A percentile compares a stretch with the other conserved stretches of the same genome.
These are phyloP conservation scores for Berberis thunbergii DNA, from an alignment of 164 flowering plant species.

Conservation along the genomic window DNA sequence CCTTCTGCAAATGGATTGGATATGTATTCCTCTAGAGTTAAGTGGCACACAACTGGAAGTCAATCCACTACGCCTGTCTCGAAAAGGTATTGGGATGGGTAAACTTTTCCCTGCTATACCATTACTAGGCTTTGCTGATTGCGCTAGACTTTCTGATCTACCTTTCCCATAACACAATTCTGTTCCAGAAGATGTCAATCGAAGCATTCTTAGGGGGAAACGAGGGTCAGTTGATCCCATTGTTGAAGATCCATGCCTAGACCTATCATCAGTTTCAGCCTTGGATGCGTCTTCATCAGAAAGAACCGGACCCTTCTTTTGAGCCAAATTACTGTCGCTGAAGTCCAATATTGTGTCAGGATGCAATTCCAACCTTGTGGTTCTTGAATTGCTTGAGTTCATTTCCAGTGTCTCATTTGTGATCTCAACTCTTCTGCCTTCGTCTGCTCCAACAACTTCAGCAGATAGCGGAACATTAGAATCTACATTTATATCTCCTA, in stretches of 20 bases:
- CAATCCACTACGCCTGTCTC: neutral
- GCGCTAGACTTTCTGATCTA: neutral
- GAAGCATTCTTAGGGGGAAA: neutral
- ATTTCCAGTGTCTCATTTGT: neutral
- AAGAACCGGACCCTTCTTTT: neutral
- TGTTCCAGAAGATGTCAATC: neutral
- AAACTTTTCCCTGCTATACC: neutral
- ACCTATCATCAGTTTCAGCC: neutral
- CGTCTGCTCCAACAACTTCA: neutral
- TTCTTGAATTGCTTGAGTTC: neutral
- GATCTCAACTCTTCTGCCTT: neutral
- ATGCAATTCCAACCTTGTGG: neutral
- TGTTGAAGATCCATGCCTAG: neutral
- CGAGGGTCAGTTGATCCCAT: neutral
- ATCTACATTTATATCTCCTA: neutral
- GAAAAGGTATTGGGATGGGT: neutral
- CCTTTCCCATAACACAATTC: neutral
- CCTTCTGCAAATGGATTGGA: neutral
- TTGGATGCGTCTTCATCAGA: neutral
- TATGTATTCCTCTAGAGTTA: neutral
- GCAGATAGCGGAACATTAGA: neutral
- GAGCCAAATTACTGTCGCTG: neutral
- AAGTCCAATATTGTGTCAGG: neutral
- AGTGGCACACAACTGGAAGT: neutral
- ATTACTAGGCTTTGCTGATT: neutral